phyloP scores from a whole-genome alignment of 306 rosid species.

The Hylodesmum podocarpum region DNA sequence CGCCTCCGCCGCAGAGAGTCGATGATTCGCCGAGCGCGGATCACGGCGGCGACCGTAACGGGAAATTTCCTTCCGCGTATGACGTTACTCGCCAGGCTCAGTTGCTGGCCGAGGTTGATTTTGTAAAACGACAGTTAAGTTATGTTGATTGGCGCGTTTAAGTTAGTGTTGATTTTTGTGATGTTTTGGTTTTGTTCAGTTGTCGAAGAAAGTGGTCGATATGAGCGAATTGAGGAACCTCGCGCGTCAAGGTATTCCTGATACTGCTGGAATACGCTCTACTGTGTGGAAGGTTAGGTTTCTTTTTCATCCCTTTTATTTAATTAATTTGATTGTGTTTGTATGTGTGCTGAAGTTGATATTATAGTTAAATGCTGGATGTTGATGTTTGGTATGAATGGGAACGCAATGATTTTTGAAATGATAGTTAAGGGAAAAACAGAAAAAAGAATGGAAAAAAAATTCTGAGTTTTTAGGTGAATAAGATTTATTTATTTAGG shows the following conservation, averaged over 20 bases:
- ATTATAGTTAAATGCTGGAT: background rate
- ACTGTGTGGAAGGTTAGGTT: constrained; percentile 84
- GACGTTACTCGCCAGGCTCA: constrained; percentile 87
- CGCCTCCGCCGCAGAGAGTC: constrained; percentile 44
- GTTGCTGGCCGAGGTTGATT: constrained; percentile 66
- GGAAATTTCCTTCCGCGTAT: constrained; percentile 48
- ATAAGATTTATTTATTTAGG: background rate
- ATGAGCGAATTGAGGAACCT: constrained; percentile 63
- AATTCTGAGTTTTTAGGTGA: background rate
- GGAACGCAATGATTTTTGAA: background rate
- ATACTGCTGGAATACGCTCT: constrained; percentile 88
- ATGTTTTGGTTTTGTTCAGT: constrained; percentile 28
- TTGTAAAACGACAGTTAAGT: background rate
- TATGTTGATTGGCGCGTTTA: background rate
- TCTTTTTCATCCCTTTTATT: background rate
- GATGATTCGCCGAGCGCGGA: constrained; percentile 35
- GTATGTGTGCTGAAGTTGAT: background rate
- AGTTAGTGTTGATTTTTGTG: background rate
- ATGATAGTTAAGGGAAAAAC: background rate
- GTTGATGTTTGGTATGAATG: background rate
- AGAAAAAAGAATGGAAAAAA: background rate
- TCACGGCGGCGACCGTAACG: constrained; percentile 30
- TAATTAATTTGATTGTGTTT: background rate
- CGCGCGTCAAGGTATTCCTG: constrained; percentile 90
- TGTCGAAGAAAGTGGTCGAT: constrained; percentile 78